phyloP scores from a whole-genome alignment of 495 filamentous ascomycete genomes.

The Trichoderma parareesei region DNA sequence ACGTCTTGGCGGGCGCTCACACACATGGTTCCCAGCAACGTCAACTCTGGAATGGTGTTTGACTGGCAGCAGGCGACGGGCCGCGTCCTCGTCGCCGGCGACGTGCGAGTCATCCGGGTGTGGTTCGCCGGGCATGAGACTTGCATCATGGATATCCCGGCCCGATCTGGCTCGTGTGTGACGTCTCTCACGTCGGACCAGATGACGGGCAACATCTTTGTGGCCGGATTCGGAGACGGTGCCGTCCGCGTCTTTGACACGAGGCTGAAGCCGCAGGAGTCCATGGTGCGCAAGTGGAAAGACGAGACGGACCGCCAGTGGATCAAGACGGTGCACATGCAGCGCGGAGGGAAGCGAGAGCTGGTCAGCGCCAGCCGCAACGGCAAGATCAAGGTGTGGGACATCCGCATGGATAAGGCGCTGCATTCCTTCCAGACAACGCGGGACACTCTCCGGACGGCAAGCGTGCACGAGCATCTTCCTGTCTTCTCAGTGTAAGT shows the following conservation, averaged over 20 bases:
- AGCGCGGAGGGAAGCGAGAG: slow-evolving; percentile 87
- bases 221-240: slow-evolving; percentile 96
- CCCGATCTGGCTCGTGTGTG: slow-evolving; percentile 90
- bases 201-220: slow-evolving; percentile 91
- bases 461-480: slow-evolving; percentile 93
- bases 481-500: slow-evolving; percentile 94
- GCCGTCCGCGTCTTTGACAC: slow-evolving; percentile 92
- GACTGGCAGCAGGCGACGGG: slow-evolving; percentile 99
- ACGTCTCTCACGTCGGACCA: slow-evolving; percentile 94
- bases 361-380: slow-evolving; percentile 79
- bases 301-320: slow-evolving; percentile 75
- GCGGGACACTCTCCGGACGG: slow-evolving; percentile 68
- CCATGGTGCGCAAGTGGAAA: slow-evolving; percentile 93
- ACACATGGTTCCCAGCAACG: slow-evolving; percentile 82
- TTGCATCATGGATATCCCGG: slow-evolving; percentile 89
- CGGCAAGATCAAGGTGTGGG: slow-evolving; percentile 93
- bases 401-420: slow-evolving; percentile 75
- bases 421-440: slow-evolving; percentile 67
- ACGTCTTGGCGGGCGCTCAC: slow-evolving; percentile 86
- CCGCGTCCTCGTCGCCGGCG: slow-evolving; percentile 85
- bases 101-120: slow-evolving; percentile 88
- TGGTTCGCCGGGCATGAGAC: slow-evolving; percentile 94
- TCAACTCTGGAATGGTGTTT: slow-evolving; percentile 90
- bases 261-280: slow-evolving; percentile 66
- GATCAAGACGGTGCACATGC: slow-evolving; percentile 94